Percentiles rank a stretch among this genome's conserved stretches.
phyloP scores from a whole-genome alignment of 1,284 basidiomycete species.

The Rhizopogon parksii region DNA sequence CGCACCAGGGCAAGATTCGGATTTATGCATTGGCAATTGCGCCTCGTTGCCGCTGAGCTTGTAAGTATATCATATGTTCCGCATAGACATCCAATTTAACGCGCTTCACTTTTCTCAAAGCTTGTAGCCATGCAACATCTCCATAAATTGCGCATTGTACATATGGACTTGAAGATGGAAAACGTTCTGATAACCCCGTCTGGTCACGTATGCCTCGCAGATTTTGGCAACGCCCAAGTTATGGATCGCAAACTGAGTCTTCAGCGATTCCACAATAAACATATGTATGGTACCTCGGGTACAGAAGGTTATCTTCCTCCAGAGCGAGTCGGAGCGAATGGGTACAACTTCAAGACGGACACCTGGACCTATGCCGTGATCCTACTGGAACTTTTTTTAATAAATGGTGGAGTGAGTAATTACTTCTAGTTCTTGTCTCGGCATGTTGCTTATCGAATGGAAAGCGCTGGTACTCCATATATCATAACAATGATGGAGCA shows the following conservation, averaged over 20 bases:
- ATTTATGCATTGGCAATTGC: slow-evolving; percentile 8
- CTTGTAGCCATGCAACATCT: slow-evolving; percentile 9
- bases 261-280: neutral
- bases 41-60: slow-evolving; percentile 12
- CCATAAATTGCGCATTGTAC: slow-evolving; percentile 8
- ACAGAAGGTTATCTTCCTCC: slow-evolving; percentile 10
- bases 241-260: slow-evolving; percentile 1
- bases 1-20: slow-evolving; percentile 4
- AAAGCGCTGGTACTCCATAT: slow-evolving; percentile 8
- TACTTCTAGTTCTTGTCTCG: neutral
- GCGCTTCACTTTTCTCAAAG: neutral
- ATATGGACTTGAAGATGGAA: slow-evolving; percentile 52
- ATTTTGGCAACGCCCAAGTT: slow-evolving; percentile 9
- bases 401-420: slow-evolving; percentile 7
- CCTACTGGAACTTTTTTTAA: slow-evolving; percentile 9
- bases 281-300: slow-evolving; percentile 1
- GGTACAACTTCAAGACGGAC: slow-evolving; percentile 11
- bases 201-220: slow-evolving; percentile 10
- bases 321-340: slow-evolving; percentile 1
- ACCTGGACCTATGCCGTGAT: slow-evolving; percentile 7
- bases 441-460: neutral
- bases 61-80: neutral
- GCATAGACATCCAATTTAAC: neutral
- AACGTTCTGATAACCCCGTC: slow-evolving; percentile 37
- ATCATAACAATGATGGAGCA: neutral